Evolutionary conservation across 2,329 filamentous ascomycete genomes (phyloP).

Genomic region (Aspergillus ochraceoroseus): DNA sequence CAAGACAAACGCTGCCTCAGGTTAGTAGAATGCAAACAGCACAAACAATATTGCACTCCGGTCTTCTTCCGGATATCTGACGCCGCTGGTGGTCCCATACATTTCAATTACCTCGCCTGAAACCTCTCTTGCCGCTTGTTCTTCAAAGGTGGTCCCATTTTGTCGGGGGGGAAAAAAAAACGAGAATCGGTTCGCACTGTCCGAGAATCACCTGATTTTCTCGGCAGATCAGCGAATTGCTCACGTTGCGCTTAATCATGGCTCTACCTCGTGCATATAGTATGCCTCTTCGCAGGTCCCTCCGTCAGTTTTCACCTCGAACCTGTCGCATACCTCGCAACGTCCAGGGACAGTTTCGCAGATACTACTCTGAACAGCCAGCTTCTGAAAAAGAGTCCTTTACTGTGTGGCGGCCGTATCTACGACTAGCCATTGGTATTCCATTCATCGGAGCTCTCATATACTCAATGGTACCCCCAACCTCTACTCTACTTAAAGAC

Average conservation of each 20-base stretch:
- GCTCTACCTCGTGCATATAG: constrained; percentile 30
- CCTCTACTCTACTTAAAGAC: not conserved
- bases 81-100: constrained; percentile 21
- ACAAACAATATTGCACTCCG: too few relatives aligned
- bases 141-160: constrained; percentile 12
- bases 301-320: constrained; percentile 26
- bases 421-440: constrained; percentile 47
- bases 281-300: constrained; percentile 34
- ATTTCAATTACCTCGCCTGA: constrained; percentile 2
- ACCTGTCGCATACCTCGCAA: constrained; percentile 22
- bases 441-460: constrained; percentile 48
- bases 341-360: constrained; percentile 22
- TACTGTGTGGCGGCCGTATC: constrained; percentile 45
- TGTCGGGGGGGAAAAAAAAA: not conserved
- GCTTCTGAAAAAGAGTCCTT: constrained; percentile 26
- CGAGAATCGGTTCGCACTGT: constrained; percentile 1
- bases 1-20: constrained; percentile 9
- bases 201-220: constrained; percentile 18
- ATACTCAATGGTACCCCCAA: constrained; percentile 48
- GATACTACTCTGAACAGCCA: constrained; percentile 26
- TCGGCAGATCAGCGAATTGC: constrained; percentile 17
- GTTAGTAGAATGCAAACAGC: too few relatives aligned
- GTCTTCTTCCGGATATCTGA: constrained; percentile 5
- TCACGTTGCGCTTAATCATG: constrained; percentile 25
- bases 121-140: constrained; percentile 3